These are phyloP conservation scores for Uronychia setigera DNA, from an alignment of 73 alveolate genomes.

Conservation along the genomic window DNA sequence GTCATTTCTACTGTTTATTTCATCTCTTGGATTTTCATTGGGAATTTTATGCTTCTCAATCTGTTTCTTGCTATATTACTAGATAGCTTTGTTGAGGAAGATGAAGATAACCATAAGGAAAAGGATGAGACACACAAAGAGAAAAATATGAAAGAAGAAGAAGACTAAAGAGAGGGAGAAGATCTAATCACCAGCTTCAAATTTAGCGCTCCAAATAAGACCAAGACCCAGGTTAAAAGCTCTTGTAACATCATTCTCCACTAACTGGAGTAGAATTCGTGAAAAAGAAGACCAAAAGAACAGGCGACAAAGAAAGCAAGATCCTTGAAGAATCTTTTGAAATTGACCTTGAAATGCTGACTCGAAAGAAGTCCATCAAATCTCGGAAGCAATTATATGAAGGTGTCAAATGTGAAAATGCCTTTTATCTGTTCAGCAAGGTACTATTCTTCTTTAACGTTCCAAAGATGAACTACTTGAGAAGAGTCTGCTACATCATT, in stretches of 20 bases:
- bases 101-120: conserved; percentile 67
- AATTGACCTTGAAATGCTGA: conserved; percentile 23
- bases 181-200: conserved; percentile 12
- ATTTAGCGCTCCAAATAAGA: conserved; percentile 5
- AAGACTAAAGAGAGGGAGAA: conserved; percentile 41
- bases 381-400: conserved; percentile 8
- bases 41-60: conserved; percentile 94
- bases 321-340: conserved; percentile 28
- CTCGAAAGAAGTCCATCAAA: conserved; percentile 20
- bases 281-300: conserved; percentile 26
- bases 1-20: conserved; percentile 72
- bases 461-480: conserved; percentile 15
- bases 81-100: conserved; percentile 85
- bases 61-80: conserved; percentile 91
- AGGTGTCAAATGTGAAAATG: conserved; percentile 29
- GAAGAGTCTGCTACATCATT: conserved; percentile 31
- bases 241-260: neutral
- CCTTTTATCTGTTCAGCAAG: conserved; percentile 62
- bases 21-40: conserved; percentile 93
- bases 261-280: conserved; percentile 16
- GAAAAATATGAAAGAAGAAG: conserved; percentile 10
- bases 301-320: conserved; percentile 19
- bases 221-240: neutral
- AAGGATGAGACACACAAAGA: conserved; percentile 60
- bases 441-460: conserved; percentile 59